These are phyloP conservation scores for Musa acuminata DNA, from an alignment of 176 grass and related monocot genomes.

Conservation along the genomic window DNA sequence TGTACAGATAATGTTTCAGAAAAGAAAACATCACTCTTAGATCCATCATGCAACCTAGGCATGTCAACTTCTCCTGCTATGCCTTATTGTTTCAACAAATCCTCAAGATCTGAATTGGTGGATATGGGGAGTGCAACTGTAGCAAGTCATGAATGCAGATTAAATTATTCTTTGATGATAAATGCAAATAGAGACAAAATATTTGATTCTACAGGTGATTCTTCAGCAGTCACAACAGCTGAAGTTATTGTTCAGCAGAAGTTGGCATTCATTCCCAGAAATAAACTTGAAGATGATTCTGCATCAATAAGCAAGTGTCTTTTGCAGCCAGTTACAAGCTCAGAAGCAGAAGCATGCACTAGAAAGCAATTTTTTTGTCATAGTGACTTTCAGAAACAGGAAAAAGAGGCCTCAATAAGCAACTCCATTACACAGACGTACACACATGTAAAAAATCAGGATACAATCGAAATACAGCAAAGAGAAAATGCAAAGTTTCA, in stretches of 20 bases:
- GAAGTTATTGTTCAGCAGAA: conserved; percentile 17
- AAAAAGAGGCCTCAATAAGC: conserved; percentile 18
- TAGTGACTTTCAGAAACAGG: conserved; percentile 13
- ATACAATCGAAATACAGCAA: conserved; percentile 13
- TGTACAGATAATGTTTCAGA: conserved; percentile 31
- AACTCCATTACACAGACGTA: neutral
- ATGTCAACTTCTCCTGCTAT: neutral
- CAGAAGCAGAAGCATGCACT: conserved; percentile 19
- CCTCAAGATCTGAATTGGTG: neutral
- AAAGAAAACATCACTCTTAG: conserved; percentile 11
- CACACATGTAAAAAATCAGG: conserved; percentile 20
- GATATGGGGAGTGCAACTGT: conserved; percentile 25
- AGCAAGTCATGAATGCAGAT: conserved; percentile 16
- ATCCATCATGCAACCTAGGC: conserved; percentile 8
- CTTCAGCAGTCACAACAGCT: conserved; percentile 5
- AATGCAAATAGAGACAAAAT: conserved; percentile 26
- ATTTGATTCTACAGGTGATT: conserved; percentile 12
- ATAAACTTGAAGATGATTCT: conserved; percentile 19
- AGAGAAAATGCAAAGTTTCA: conserved; percentile 11
- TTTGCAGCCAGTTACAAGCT: conserved; percentile 24
- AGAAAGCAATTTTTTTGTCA: conserved; percentile 15
- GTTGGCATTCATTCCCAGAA: neutral
- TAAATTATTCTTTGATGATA: conserved; percentile 23
- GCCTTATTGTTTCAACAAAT: neutral
- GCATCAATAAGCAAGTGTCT: conserved; percentile 29